phyloP scores from a whole-genome alignment of 768 basidiomycete genomes.

The Pisolithus albus region DNA sequence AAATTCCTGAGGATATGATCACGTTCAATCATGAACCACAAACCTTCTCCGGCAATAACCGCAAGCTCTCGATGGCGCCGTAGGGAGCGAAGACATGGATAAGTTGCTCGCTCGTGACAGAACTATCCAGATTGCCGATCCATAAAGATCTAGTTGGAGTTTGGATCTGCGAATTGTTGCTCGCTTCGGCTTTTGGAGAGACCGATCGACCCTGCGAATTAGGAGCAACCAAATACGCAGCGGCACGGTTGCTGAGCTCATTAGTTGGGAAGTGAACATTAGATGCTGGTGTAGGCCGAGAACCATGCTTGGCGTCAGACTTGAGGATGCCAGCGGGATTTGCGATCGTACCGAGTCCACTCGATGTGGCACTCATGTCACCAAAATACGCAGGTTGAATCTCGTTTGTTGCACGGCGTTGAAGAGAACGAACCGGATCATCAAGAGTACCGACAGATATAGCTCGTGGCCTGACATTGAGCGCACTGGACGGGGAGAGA shows the following conservation, averaged over 20 bases:
- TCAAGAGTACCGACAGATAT: constrained; percentile 87
- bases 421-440: constrained; percentile 65
- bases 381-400: constrained; percentile 49
- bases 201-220: constrained; percentile 65
- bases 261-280: constrained; percentile 68
- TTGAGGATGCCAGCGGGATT: constrained; percentile 47
- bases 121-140: constrained; percentile 97
- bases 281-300: constrained; percentile 38
- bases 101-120: constrained; percentile 89
- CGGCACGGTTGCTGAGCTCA: constrained; percentile 47
- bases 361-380: constrained; percentile 40
- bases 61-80: constrained; percentile 92
- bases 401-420: constrained; percentile 58
- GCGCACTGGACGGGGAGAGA: constrained; percentile 40
- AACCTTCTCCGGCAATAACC: constrained; percentile 96
- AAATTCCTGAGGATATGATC: constrained; percentile 11
- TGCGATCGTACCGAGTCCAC: constrained; percentile 21
- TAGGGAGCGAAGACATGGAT: constrained; percentile 95
- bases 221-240: constrained; percentile 65
- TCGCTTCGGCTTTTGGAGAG: constrained; percentile 73
- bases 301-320: constrained; percentile 44
- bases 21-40: constrained; percentile 5
- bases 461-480: constrained; percentile 59
- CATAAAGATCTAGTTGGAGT: constrained; percentile 93
- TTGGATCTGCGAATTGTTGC: constrained; percentile 66